A percentile compares a stretch with the other conserved stretches of the same genome.
These are phyloP conservation scores for Vigna unguiculata DNA, from an alignment of 306 rosid genomes.

Conservation along the genomic window DNA sequence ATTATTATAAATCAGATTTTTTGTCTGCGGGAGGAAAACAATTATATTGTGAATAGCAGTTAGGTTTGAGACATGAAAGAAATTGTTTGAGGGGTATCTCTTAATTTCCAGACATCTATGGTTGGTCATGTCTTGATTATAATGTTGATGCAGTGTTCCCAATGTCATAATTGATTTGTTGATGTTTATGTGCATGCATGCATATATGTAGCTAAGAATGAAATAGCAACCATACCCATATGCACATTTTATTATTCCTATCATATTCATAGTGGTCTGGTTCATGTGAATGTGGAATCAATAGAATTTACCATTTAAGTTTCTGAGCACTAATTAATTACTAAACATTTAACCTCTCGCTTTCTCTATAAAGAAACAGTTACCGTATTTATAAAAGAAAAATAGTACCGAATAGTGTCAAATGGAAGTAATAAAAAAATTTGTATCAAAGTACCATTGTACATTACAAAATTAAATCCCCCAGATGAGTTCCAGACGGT, in stretches of 20 bases:
- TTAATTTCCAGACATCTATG: constrained; percentile 8
- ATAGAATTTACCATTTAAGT: not conserved
- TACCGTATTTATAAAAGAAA: not conserved
- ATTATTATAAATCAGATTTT: not conserved
- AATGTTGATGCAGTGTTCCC: not conserved
- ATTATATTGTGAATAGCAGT: constrained; percentile 1
- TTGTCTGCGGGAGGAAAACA: constrained; percentile 37
- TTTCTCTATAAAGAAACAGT: not conserved
- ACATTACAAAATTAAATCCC: no score
- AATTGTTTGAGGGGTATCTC: not conserved
- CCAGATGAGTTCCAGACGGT: no score
- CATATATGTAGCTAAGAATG: not conserved
- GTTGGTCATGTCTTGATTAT: constrained; percentile 8
- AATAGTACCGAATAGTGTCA: no score
- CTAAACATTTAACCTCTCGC: not conserved
- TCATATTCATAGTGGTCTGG: not conserved
- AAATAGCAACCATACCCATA: not conserved
- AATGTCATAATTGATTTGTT: not conserved
- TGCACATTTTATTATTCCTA: not conserved
- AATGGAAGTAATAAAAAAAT: no score
- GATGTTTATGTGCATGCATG: constrained; percentile 3
- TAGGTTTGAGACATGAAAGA: not conserved
- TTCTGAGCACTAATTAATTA: not conserved
- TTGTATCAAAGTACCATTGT: no score
- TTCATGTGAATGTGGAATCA: not conserved